phyloP scores from a whole-genome alignment of 345 rosid species.

The Eucalyptus regnans region DNA sequence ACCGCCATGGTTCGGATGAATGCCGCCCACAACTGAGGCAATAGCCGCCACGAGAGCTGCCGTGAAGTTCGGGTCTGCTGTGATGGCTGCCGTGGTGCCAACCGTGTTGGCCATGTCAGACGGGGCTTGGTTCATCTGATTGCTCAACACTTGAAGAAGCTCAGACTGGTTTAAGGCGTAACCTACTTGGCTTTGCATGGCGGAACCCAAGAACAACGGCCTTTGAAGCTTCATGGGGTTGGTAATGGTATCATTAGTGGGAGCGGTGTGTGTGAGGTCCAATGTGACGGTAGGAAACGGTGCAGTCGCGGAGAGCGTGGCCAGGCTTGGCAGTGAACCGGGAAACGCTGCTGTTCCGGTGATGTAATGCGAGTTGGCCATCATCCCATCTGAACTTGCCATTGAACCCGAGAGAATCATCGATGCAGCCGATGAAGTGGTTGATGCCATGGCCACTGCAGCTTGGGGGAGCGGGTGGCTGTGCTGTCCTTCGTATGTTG shows the following conservation, averaged over 20 bases:
- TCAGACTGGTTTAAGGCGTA: constrained; percentile 1
- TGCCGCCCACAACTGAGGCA: constrained; percentile 19
- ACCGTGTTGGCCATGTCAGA: not conserved
- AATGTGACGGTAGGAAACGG: constrained; percentile 44
- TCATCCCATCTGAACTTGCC: constrained; percentile 24
- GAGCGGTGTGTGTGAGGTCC: constrained; percentile 29
- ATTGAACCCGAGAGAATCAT: constrained; percentile 44
- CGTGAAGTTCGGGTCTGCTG: constrained; percentile 40
- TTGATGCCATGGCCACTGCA: constrained; percentile 41
- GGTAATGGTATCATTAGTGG: not conserved
- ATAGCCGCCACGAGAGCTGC: constrained; percentile 46
- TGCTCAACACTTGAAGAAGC: constrained; percentile 1
- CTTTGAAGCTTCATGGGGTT: not conserved
- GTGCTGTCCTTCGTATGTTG: constrained; percentile 48
- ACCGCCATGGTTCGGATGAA: not conserved
- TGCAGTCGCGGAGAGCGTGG: constrained; percentile 36
- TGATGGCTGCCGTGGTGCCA: constrained; percentile 29
- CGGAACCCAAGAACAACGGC: not conserved
- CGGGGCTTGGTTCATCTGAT: constrained; percentile 10
- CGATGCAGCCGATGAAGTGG: constrained; percentile 37
- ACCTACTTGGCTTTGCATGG: not conserved
- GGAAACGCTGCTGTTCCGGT: constrained; percentile 14
- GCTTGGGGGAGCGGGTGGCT: constrained; percentile 50
- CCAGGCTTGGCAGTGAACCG: constrained; percentile 16
- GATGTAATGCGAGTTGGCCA: constrained; percentile 6